Conservation (phyloP, 495 filamentous ascomycete genomes). For the Monascus purpureus region DNA sequence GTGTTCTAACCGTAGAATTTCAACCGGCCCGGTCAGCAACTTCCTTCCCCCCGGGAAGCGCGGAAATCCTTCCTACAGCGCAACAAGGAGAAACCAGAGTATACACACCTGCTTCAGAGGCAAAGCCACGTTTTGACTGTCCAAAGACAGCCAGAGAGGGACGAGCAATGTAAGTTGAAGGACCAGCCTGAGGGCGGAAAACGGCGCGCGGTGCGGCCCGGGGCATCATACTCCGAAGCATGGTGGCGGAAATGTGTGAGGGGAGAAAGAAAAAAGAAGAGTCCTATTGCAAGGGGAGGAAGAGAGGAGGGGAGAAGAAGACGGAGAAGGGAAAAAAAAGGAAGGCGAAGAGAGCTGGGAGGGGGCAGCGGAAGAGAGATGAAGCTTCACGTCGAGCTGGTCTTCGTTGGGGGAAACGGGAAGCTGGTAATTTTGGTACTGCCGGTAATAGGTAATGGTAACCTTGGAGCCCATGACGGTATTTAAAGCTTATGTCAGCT, state of each 20-base stretch:
- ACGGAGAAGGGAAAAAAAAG: conserved; percentile 16
- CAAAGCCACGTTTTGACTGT: conserved; percentile 56
- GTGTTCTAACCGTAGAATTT: conserved; percentile 52
- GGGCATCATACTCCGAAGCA: conserved; percentile 64
- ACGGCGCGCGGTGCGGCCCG: conserved; percentile 52
- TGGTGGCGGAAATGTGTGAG: conserved; percentile 22
- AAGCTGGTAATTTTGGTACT: too few relatives aligned
- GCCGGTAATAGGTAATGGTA: too few relatives aligned
- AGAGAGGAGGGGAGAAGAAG: conserved; percentile 10
- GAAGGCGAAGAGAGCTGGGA: conserved; percentile 12
- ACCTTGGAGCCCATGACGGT: too few relatives aligned
- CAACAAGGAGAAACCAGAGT: background rate
- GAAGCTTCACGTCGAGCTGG: too few relatives aligned
- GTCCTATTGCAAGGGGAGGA: conserved; percentile 9
- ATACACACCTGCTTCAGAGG: conserved; percentile 61
- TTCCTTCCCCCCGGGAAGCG: conserved; percentile 4
- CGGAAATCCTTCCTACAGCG: background rate
- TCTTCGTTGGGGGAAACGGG: too few relatives aligned
- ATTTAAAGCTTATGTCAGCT: too few relatives aligned
- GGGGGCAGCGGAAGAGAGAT: conserved; percentile 20
- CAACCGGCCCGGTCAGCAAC: conserved; percentile 12
- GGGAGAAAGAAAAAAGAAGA: conserved; percentile 15
- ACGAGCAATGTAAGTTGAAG: conserved; percentile 43
- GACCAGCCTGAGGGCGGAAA: conserved; percentile 33
- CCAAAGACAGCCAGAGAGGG: conserved; percentile 38